Evolutionary conservation across 1,139 yeast genomes (phyloP).

Genomic region (Sugiyamaella grinbergsii): DNA sequence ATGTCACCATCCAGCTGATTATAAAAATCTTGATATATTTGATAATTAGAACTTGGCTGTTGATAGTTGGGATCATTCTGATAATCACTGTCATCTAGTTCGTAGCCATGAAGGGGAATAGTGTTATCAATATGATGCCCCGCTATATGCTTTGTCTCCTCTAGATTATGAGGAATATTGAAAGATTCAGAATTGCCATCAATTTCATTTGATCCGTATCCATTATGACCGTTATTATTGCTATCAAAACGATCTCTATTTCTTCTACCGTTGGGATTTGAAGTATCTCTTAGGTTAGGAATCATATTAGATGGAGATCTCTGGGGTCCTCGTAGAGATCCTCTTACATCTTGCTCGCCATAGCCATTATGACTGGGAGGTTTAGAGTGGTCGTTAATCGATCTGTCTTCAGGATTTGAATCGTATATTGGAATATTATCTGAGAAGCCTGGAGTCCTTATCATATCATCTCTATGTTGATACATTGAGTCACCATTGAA

Average conservation of each 20-base stretch:
- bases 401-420: conserved; percentile 10
- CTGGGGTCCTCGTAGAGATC: neutral
- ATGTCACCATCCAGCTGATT: neutral
- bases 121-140: neutral
- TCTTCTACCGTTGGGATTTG: too few species aligned
- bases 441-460: conserved; percentile 29
- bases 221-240: too few species aligned
- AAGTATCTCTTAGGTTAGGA: too few species aligned
- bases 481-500: conserved; percentile 33
- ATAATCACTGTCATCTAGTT: neutral
- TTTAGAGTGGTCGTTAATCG: conserved; percentile 5
- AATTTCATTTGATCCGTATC: neutral
- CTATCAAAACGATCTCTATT: too few species aligned
- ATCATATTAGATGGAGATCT: too few species aligned
- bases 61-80: neutral
- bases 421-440: conserved; percentile 17
- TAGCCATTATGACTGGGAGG: neutral
- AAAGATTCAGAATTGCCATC: neutral
- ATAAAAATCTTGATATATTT: too few species aligned
- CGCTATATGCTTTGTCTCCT: neutral
- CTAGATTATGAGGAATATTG: too few species aligned
- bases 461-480: conserved; percentile 33
- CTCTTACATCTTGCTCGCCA: neutral
- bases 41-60: neutral
- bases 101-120: neutral